Evolutionary conservation across 2,329 filamentous ascomycete species (phyloP), one percentile per base, ranked within the genome.

Genomic region (Pyrenophora teres): DNA sequence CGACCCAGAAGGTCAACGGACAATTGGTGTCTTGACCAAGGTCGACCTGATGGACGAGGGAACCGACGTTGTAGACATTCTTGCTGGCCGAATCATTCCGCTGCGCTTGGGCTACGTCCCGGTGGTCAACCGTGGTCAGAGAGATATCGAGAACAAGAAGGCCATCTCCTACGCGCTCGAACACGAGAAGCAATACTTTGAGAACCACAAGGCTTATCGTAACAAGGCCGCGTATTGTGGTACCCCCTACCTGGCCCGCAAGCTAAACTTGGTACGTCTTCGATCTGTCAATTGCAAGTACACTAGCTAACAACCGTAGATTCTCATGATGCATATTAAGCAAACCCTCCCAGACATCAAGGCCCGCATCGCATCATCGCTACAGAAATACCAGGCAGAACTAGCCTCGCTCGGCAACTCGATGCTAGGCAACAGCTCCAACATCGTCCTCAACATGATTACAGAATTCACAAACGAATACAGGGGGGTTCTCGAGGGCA

Each of bases 251-350:
- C 81, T 99, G 54, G 94, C 94, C 3, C 87, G 93, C 64, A 99
- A 99, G 78, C 85, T 99, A 54, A 99, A 99, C 77, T 82, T 99
- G 68, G 82, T 84, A 72, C 27, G 77, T 63, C 36, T 32, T 19
- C 21, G 10, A 8, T n/a, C 16, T n/a, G 12, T 7, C 19, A 15
- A 18, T 15, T 5, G n/a, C 7, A 15, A 33, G n/a, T 18, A 18
- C 30, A 40, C 18, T 57, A 6, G 46, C 71, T 74, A 59, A 76
- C 61, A 7, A 2, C 27, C 42, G 12, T 68, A 84, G 82, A 97
- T 99, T 71, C 83, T 99, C 64, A 97, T 99, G 93, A 99, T 99
- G 94, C 94, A 99, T 80, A 99, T 99, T 81, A 99, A 99, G 79
- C 93, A 99, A 80, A 99, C 94, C 1, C 84, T 99, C 12, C 94